Conservation (phyloP, 345 rosid species). For the Hypericum androsaemum region DNA sequence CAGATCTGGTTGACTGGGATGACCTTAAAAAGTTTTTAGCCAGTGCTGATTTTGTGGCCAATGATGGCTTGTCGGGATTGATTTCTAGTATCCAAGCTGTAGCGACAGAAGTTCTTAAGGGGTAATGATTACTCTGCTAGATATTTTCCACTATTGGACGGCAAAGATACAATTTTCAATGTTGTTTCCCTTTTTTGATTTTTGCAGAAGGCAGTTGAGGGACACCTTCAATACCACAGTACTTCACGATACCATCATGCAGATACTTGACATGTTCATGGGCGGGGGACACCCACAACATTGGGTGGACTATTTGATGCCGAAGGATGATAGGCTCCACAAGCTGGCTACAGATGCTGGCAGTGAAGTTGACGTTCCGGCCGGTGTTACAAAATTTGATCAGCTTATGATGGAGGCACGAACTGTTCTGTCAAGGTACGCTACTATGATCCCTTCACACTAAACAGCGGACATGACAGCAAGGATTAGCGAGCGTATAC, state of each 20-base stretch:
- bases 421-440: constrained; percentile 69
- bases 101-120: constrained; percentile 58
- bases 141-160: not conserved
- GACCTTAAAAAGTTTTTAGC: constrained; percentile 70
- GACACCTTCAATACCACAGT: constrained; percentile 41
- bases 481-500: too few species aligned
- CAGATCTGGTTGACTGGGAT: constrained; percentile 59
- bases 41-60: constrained; percentile 75
- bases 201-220: constrained; percentile 68
- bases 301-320: constrained; percentile 81
- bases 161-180: not conserved
- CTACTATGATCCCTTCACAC: not conserved
- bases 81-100: constrained; percentile 54
- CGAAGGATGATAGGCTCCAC: constrained; percentile 35
- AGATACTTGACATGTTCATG: constrained; percentile 68
- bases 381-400: constrained; percentile 46
- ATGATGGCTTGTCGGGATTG: constrained; percentile 44
- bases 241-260: constrained; percentile 52
- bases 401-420: constrained; percentile 73
- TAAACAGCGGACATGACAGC: too few species aligned
- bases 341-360: constrained; percentile 20
- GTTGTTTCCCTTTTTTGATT: constrained; percentile 9
- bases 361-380: constrained; percentile 21
- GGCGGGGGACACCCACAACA: constrained; percentile 57
- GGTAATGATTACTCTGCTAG: constrained; percentile 30